phyloP scores from a whole-genome alignment of 495 filamentous ascomycete species.

The Aspergillus nidulans region DNA sequence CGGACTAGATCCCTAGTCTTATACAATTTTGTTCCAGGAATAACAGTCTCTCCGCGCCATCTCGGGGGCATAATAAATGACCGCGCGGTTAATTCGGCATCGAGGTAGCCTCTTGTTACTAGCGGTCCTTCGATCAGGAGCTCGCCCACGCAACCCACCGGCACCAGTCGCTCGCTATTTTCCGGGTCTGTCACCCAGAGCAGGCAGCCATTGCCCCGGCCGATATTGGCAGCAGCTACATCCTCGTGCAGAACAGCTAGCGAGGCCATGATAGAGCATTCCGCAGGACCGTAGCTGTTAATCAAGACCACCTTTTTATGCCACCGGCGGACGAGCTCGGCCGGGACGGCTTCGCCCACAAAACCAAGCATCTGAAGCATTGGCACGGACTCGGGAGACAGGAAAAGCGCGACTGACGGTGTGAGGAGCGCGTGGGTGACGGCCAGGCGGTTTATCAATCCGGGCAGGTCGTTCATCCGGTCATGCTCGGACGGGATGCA shows the following conservation, averaged over 20 bases:
- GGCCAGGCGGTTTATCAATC: conserved; percentile 14
- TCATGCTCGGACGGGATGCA: conserved; percentile 36
- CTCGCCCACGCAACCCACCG: conserved; percentile 44
- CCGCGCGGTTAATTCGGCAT: conserved; percentile 26
- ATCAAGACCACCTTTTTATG: background rate
- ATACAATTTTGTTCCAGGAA: background rate
- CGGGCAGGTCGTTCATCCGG: conserved; percentile 21
- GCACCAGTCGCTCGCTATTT: conserved; percentile 26
- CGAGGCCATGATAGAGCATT: background rate
- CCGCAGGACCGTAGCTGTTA: conserved; percentile 9
- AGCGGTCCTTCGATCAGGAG: conserved; percentile 42
- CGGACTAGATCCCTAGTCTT: conserved; percentile 29
- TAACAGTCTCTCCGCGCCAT: conserved; percentile 21
- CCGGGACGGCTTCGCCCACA: conserved; percentile 20
- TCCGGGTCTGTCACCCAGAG: background rate
- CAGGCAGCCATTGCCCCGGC: background rate
- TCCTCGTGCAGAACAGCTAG: background rate
- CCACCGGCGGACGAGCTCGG: conserved; percentile 19
- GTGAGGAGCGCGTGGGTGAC: conserved; percentile 27
- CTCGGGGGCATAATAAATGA: conserved; percentile 32
- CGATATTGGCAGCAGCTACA: background rate
- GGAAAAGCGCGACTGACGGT: conserved; percentile 18
- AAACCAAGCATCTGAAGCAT: conserved; percentile 19
- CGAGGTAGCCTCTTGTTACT: conserved; percentile 38
- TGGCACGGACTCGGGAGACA: conserved; percentile 20